Percentiles rank a stretch among this genome's conserved stretches.
phyloP scores from a whole-genome alignment of 345 rosid genomes.

The Pugionium cornutum region DNA sequence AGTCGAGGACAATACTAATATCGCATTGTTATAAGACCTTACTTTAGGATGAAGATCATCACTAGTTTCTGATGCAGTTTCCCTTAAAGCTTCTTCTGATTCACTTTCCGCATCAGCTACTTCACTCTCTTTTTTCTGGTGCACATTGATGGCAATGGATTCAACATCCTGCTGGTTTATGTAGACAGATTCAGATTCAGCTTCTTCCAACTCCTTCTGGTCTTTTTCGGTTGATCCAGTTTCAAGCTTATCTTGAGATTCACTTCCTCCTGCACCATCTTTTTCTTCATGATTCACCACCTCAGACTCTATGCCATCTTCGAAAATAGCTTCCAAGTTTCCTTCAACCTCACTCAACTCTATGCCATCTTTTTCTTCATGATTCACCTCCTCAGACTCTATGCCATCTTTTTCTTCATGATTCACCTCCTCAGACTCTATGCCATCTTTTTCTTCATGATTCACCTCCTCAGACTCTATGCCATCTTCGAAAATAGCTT shows the following conservation, averaged over 20 bases:
- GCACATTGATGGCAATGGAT: constrained; percentile 19
- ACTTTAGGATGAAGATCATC: constrained; percentile 25
- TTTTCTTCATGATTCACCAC: constrained; percentile 23
- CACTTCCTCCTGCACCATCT: constrained; percentile 29
- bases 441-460: constrained; percentile 23
- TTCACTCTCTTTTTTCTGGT: constrained; percentile 7
- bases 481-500: constrained; percentile 7
- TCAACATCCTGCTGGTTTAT: constrained; percentile 21
- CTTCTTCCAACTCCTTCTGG: constrained; percentile 31
- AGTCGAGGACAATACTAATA: constrained; percentile 37
- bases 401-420: constrained; percentile 36
- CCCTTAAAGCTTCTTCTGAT: background rate
- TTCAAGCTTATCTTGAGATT: constrained; percentile 6
- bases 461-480: background rate
- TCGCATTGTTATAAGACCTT: background rate
- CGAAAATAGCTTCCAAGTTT: constrained; percentile 5
- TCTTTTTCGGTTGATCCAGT: background rate
- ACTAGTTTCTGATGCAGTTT: constrained; percentile 14
- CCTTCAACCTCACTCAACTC: constrained; percentile 19
- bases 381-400: constrained; percentile 28
- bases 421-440: constrained; percentile 5
- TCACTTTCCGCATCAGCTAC: constrained; percentile 1
- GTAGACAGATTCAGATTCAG: constrained; percentile 10
- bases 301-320: too few relatives aligned
- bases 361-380: constrained; percentile 31